phyloP scores from a whole-genome alignment of 768 basidiomycete genomes.

The Kwoniella europaea region DNA sequence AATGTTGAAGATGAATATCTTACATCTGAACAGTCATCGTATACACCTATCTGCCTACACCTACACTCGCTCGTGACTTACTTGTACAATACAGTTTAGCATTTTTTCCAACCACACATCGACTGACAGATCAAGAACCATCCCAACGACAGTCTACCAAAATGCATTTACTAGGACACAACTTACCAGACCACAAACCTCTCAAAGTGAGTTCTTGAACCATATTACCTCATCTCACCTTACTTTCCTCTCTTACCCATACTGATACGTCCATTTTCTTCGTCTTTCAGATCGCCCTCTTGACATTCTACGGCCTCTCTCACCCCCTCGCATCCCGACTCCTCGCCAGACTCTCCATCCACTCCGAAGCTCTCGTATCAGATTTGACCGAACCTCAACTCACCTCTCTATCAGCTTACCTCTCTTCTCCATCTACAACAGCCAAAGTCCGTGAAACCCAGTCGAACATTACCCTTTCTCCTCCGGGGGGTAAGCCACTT shows the following conservation, averaged over 20 bases:
- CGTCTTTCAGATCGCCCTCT: slow-evolving; percentile 76
- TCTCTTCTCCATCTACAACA: slow-evolving; percentile 84
- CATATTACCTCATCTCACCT: too few relatives aligned
- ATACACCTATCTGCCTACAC: neutral
- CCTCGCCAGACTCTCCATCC: slow-evolving; percentile 90
- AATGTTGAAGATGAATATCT: too few relatives aligned
- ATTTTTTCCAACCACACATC: neutral
- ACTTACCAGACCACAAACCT: slow-evolving; percentile 75
- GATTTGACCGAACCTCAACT: slow-evolving; percentile 84
- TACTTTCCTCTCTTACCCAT: neutral
- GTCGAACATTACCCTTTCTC: slow-evolving; percentile 63
- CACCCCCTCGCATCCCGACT: slow-evolving; percentile 74
- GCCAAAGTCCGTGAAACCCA: slow-evolving; percentile 70
- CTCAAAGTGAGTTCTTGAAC: slow-evolving; percentile 67
- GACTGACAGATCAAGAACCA: neutral
- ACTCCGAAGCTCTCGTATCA: slow-evolving; percentile 78
- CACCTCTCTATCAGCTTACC: slow-evolving; percentile 88
- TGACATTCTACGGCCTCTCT: slow-evolving; percentile 86
- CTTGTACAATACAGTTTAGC: too few relatives aligned
- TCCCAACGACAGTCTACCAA: neutral
- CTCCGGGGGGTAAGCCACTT: slow-evolving; percentile 23
- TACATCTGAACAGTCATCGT: neutral
- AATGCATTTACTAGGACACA: slow-evolving; percentile 82
- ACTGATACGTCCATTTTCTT: neutral
- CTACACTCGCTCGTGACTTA: neutral